phyloP scores from a whole-genome alignment of 768 basidiomycete genomes.

The Suillus hirtellus region DNA sequence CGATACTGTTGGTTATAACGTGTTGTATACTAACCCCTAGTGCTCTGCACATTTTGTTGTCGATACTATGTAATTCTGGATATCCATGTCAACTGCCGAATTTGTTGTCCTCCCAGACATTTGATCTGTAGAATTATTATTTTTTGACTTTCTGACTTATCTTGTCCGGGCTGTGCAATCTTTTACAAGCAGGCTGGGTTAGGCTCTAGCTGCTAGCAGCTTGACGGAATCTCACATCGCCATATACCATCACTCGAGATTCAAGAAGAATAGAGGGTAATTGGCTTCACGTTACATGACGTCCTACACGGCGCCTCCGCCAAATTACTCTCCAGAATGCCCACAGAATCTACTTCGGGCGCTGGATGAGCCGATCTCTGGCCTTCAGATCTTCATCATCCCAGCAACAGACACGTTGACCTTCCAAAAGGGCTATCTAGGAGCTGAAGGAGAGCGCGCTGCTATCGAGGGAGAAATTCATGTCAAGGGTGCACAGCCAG shows the following conservation, averaged over 20 bases:
- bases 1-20: constrained; percentile 13
- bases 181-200: neutral
- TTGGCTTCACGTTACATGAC: constrained; percentile 20
- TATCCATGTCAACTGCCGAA: neutral
- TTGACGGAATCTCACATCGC: neutral
- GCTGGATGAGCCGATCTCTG: constrained; percentile 19
- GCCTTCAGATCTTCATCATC: constrained; percentile 71
- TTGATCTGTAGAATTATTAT: constrained; percentile 3
- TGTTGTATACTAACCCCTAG: constrained; percentile 8
- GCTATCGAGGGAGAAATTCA: constrained; percentile 88
- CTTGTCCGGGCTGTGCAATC: neutral
- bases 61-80: constrained; percentile 3
- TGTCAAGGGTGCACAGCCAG: constrained; percentile 65
- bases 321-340: constrained; percentile 58
- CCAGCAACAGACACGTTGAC: constrained; percentile 68
- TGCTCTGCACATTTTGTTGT: constrained; percentile 7
- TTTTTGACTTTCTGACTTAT: neutral
- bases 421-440: constrained; percentile 86
- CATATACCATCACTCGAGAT: neutral
- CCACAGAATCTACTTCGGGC: constrained; percentile 22
- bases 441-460: constrained; percentile 79
- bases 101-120: neutral
- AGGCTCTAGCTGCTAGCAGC: neutral
- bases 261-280: neutral
- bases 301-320: constrained; percentile 53